Evolutionary conservation across 2,329 filamentous ascomycete species (phyloP).

Genomic region (Diaporthe citriasiana): DNA sequence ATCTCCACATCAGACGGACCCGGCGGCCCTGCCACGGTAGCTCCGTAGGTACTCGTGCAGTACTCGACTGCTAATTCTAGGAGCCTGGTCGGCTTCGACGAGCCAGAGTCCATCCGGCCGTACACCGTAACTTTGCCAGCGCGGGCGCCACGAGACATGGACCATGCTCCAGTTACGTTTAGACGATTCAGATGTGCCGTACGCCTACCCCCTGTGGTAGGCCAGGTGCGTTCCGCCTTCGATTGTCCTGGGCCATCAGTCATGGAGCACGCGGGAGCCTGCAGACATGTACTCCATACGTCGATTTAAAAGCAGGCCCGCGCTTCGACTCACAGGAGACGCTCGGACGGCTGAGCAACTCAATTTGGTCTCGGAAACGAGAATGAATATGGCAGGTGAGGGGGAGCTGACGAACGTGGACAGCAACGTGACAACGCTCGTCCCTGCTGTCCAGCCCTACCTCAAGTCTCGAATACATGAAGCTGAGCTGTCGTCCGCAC

Average conservation of each 20-base stretch:
- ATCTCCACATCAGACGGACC: conserved; percentile 35
- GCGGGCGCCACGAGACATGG: conserved; percentile 18
- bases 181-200: conserved; percentile 26
- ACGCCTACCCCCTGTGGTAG: conserved; percentile 4
- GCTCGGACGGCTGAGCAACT: conserved; percentile 32
- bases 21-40: conserved; percentile 36
- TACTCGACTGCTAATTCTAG: conserved; percentile 24
- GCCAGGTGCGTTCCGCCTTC: conserved; percentile 4
- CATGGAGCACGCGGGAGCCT: conserved; percentile 22
- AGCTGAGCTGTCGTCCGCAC: conserved; percentile 24
- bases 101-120: not conserved
- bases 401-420: conserved; percentile 13
- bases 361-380: conserved; percentile 23
- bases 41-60: conserved; percentile 33
- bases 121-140: conserved; percentile 33
- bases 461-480: conserved; percentile 5
- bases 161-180: conserved; percentile 12
- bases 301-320: conserved; percentile 38
- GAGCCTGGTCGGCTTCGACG: not conserved
- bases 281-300: conserved; percentile 16
- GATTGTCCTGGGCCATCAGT: conserved; percentile 1
- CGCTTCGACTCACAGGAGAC: conserved; percentile 28
- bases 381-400: conserved; percentile 25
- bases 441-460: conserved; percentile 34
- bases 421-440: conserved; percentile 25